phyloP scores from a whole-genome alignment of 257 asterid species.

The Ligustrum vulgare region DNA sequence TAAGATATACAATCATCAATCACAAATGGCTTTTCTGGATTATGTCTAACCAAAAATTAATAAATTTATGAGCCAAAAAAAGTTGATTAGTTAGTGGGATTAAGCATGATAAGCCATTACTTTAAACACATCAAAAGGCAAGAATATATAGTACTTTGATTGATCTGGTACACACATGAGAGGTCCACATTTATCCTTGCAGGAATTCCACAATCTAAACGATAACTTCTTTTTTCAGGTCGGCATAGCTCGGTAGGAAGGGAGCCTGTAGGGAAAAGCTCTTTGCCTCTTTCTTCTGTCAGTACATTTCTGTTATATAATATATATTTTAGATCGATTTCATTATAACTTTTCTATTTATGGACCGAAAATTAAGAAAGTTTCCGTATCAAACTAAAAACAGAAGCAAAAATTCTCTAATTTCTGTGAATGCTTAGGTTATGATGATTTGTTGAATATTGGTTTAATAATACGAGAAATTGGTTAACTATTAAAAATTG shows the following conservation, averaged over 20 bases:
- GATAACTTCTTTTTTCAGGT: neutral
- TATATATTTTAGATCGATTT: neutral
- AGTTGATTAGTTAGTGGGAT: slow-evolving; percentile 27
- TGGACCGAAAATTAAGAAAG: no score
- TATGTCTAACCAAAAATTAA: neutral
- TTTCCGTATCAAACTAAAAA: no score
- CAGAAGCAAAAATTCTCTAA: no score
- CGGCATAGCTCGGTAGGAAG: slow-evolving; percentile 39
- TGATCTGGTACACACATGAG: neutral
- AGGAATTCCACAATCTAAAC: neutral
- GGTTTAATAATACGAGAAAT: no score
- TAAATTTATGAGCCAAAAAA: slow-evolving; percentile 13
- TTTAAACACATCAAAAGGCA: slow-evolving; percentile 20
- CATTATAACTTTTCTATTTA: neutral
- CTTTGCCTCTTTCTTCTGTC: neutral
- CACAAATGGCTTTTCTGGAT: neutral
- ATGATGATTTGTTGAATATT: no score
- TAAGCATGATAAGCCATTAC: slow-evolving; percentile 27
- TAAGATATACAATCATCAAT: slow-evolving; percentile 9
- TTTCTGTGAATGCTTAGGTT: no score
- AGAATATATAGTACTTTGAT: neutral
- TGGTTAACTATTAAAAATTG: no score
- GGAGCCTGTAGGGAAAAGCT: slow-evolving; percentile 39
- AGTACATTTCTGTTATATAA: neutral
- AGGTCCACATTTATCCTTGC: neutral